Conservation (phyloP, 1,284 basidiomycete genomes). For the Pterulicium gracile region DNA sequence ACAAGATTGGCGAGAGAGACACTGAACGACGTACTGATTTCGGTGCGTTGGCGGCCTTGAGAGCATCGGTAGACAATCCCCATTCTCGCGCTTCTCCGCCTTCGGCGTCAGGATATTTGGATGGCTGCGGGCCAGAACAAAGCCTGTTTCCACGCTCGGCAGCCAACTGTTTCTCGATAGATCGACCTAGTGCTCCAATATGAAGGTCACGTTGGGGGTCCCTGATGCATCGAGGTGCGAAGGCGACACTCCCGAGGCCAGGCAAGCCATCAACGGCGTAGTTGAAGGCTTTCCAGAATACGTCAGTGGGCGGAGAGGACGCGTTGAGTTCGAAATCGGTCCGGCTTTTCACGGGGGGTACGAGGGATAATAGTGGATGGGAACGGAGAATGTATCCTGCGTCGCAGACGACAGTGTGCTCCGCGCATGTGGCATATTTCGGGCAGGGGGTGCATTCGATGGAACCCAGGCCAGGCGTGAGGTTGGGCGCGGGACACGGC, state of each 20-base stretch:
- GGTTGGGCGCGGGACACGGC: constrained; percentile 39
- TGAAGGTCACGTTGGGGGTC: constrained; percentile 74
- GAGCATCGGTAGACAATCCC: constrained; percentile 51
- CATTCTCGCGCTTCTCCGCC: constrained; percentile 66
- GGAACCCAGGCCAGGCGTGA: constrained; percentile 52
- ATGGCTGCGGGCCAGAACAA: constrained; percentile 45
- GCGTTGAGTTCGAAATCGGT: constrained; percentile 26
- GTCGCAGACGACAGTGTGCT: constrained; percentile 57
- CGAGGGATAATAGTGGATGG: constrained; percentile 46
- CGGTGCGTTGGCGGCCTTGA: constrained; percentile 21
- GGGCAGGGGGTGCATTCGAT: constrained; percentile 80
- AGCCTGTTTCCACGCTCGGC: constrained; percentile 59
- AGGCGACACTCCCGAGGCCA: constrained; percentile 64
- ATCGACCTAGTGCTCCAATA: constrained; percentile 70
- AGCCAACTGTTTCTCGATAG: constrained; percentile 60
- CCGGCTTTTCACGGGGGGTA: constrained; percentile 29
- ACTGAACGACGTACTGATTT: constrained; percentile 27
- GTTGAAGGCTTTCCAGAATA: constrained; percentile 35
- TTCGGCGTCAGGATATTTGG: constrained; percentile 27
- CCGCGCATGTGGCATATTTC: constrained; percentile 66
- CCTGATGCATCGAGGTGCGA: constrained; percentile 73
- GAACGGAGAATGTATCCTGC: constrained; percentile 65
- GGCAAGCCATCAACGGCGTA: constrained; percentile 62
- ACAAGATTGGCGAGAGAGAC: constrained; percentile 8
- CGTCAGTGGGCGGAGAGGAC: constrained; percentile 28